phyloP scores from a whole-genome alignment of 192 early-diverging fungal genomes.

The Jimgerdemannia lactiflua region DNA sequence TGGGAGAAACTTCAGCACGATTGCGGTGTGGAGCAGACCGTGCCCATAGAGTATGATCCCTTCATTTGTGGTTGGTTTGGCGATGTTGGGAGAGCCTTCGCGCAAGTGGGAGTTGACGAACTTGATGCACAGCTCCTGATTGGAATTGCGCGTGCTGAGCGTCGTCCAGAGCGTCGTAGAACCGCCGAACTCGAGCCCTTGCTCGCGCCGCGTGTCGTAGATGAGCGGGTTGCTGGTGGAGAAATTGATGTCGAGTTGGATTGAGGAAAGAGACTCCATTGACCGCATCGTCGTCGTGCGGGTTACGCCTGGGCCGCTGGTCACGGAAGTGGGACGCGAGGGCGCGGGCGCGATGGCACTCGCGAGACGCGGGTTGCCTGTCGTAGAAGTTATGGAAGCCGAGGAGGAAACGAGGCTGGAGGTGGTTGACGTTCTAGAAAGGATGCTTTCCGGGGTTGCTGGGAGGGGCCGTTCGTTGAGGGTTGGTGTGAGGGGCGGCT shows the following conservation, averaged over 20 bases:
- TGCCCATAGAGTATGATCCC: constrained; percentile 17
- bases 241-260: neutral
- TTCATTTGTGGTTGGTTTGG: neutral
- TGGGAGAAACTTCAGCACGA: constrained; percentile 15
- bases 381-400: too few species aligned
- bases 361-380: too few species aligned
- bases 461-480: too few species aligned
- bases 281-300: too few species aligned
- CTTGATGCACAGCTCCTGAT: neutral
- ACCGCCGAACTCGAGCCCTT: neutral
- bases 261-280: too few species aligned
- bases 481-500: too few species aligned
- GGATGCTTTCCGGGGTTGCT: too few species aligned
- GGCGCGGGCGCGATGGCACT: too few species aligned
- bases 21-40: constrained; percentile 30
- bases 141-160: neutral
- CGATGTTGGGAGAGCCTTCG: neutral
- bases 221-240: neutral
- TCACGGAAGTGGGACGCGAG: too few species aligned
- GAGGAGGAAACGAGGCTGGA: too few species aligned
- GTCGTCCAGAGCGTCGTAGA: neutral
- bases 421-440: too few species aligned
- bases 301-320: too few species aligned
- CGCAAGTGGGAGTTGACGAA: neutral
- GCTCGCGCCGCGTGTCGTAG: neutral